These are phyloP conservation scores for Helicocarpus griseus DNA, from an alignment of 2,329 filamentous ascomycete species.

Conservation along the genomic window DNA sequence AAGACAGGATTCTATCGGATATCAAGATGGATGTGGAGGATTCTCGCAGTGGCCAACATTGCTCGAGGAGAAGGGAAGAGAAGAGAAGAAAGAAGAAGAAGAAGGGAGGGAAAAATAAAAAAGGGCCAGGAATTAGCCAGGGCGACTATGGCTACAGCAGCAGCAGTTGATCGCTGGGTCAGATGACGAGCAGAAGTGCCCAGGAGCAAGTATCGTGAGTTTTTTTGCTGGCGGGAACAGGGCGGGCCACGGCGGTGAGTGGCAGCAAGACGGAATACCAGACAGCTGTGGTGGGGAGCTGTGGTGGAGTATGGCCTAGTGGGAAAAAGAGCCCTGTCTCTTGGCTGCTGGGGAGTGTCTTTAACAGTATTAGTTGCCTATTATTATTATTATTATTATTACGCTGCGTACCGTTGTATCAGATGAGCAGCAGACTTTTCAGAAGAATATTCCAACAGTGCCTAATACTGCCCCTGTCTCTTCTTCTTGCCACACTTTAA, in stretches of 20 bases:
- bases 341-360: no score
- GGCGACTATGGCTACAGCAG: no score
- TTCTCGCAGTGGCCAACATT: constrained; percentile 4
- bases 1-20: constrained; percentile 4
- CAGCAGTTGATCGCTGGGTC: not conserved
- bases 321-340: no score
- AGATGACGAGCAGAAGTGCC: constrained; percentile 7
- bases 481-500: no score
- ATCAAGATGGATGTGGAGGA: constrained; percentile 6
- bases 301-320: not conserved
- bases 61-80: not conserved
- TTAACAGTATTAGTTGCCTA: not conserved
- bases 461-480: no score
- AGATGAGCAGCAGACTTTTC: not conserved
- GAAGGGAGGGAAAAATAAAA: no score
- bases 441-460: not conserved
- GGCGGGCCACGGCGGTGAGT: not conserved
- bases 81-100: not conserved
- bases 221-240: not conserved
- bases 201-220: not conserved
- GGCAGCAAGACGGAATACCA: no score
- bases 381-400: not conserved
- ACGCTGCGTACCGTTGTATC: not conserved
- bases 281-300: not conserved
- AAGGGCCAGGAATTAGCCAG: no score